phyloP scores from a whole-genome alignment of 345 rosid genomes.

The Acer saccharum region DNA sequence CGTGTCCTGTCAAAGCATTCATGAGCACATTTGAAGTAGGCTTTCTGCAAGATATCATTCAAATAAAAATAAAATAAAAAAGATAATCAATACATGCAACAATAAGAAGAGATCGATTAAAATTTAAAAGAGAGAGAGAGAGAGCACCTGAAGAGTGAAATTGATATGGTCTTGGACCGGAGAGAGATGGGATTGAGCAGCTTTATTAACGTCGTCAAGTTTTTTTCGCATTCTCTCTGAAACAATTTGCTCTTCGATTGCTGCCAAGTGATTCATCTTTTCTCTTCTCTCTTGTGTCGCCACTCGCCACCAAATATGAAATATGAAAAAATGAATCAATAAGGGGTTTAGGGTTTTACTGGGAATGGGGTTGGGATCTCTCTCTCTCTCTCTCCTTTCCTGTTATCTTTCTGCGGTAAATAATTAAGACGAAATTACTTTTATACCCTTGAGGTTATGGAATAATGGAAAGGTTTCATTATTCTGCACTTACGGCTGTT shows the following conservation, averaged over 20 bases:
- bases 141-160: conserved; percentile 82
- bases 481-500: no score
- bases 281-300: neutral
- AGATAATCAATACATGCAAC: no score
- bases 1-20: conserved; percentile 86
- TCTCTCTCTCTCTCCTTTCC: no score
- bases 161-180: conserved; percentile 85
- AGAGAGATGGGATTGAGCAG: conserved; percentile 73
- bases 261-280: conserved; percentile 66
- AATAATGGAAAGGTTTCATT: no score
- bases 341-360: conserved; percentile 16
- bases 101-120: no score
- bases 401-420: no score
- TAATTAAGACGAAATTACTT: no score
- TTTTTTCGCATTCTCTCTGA: conserved; percentile 69
- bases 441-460: no score
- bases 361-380: no score
- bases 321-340: no score
- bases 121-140: neutral
- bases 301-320: neutral
- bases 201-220: conserved; percentile 63
- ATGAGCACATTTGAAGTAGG: conserved; percentile 89
- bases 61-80: no score
- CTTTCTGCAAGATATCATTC: conserved; percentile 63
- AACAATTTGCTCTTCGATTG: conserved; percentile 57